Evolutionary conservation across 176 grass and related monocot genomes (phyloP), one percentile per base, ranked within the genome.

Genomic region (Triticum monococcum): DNA sequence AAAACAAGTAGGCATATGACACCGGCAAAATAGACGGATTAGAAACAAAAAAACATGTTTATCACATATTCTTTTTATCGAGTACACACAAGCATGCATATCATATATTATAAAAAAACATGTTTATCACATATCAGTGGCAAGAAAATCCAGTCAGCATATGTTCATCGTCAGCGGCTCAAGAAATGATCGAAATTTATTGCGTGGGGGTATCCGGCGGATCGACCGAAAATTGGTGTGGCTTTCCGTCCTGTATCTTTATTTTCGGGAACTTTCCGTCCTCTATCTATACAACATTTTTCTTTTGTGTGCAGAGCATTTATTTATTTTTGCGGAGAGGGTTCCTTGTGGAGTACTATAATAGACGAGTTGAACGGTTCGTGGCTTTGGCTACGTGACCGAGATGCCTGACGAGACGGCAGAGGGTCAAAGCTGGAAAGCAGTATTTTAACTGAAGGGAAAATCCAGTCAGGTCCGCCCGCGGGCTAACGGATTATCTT

Each of bases 111-210:
- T 28, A 28, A 30, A 12, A 45, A 45, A 1, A 45, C 8, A 31
- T 38, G 48, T 7, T 45, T 17, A 12, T 46, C 9, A 66, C 20
- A 28, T 54, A 20, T 32, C 25, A 37, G 66, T 72, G 65, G 77
- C 57, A 66, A 66, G 33, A 81, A 88, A 79, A 52, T 24, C 32
- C 59, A 85, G 80, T 22, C 77, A 75, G 67, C 68, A 75, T 89
- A 75, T 89, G 48, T 85, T 23, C 20, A 70, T 20, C 65, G 1
- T 0, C 28, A 33, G 0, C 28, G 38, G 5, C 74, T 78, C 65
- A 66, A 24, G 32, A 77, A 72, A 71, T 33, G 18, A 25, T 13
- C 75, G 23, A 9, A 57, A 31, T 57, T 13, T 60, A 43, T 48
- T 16, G 32, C 10, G 35, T 5, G 36, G 25, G 24, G 33, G 24